Percentiles rank a stretch among this genome's conserved stretches.
Evolutionary conservation across 2,329 filamentous ascomycete species (phyloP).

Genomic region (Penicillium frequentans): DNA sequence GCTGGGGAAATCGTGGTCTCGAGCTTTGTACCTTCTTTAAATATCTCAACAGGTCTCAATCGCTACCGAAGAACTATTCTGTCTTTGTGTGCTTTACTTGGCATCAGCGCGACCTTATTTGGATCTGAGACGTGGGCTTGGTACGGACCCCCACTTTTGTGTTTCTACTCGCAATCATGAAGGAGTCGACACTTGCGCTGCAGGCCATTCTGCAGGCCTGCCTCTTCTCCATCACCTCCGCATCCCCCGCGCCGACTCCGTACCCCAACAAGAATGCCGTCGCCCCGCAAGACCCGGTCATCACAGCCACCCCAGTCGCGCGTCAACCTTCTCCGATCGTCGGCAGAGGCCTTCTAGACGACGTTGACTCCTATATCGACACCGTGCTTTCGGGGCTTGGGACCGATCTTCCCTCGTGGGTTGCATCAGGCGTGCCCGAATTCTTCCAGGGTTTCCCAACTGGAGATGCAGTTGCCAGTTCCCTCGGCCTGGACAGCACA

Average conservation of each 20-base stretch:
- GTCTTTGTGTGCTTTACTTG: neutral
- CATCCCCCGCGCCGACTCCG: constrained; percentile 12
- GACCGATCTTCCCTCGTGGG: constrained; percentile 19
- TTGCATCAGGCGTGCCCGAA: constrained; percentile 22
- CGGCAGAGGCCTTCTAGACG: constrained; percentile 3
- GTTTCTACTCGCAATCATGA: neutral
- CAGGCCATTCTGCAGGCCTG: constrained; percentile 7
- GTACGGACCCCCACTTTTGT: neutral
- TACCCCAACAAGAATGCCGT: constrained; percentile 3
- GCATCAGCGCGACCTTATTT: neutral
- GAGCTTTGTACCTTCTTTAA: neutral
- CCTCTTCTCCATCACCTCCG: constrained; percentile 10
- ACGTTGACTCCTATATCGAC: constrained; percentile 3
- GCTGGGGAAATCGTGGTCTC: too few relatives aligned
- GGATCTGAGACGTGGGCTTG: neutral
- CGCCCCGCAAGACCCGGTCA: constrained; percentile 7
- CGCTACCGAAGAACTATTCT: neutral
- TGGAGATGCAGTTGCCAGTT: constrained; percentile 21
- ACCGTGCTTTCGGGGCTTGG: constrained; percentile 12
- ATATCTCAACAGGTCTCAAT: neutral
- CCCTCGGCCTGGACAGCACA: constrained; percentile 15
- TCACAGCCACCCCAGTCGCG: constrained; percentile 15
- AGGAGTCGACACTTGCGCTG: neutral
- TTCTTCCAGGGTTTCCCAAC: constrained; percentile 24
- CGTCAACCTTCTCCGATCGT: constrained; percentile 11